A percentile compares a stretch with the other conserved stretches of the same genome.
Conservation (phyloP, 805 yeast genomes). For the Sugiyamaella americana region DNA sequence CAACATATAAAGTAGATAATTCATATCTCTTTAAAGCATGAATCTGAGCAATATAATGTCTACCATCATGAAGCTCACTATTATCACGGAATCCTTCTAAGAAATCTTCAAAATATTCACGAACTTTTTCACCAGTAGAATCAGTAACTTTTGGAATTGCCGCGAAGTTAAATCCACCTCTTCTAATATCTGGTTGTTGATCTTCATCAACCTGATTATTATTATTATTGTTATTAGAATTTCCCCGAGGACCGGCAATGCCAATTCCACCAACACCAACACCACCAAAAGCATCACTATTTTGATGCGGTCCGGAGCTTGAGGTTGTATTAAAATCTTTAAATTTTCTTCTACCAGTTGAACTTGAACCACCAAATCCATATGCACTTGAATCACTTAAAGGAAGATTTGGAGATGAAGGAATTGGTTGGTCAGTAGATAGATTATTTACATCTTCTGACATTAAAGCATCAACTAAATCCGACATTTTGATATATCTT, state of each 20-base stretch:
- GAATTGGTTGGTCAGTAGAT: conserved; percentile 1
- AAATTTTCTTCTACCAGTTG: background rate
- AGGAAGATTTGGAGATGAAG: conserved; percentile 11
- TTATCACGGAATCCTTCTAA: conserved; percentile 53
- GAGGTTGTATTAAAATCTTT: background rate
- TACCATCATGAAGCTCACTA: conserved; percentile 38
- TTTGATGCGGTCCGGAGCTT: background rate
- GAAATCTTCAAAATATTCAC: conserved; percentile 84
- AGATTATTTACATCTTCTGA: conserved; percentile 4
- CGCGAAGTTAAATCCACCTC: conserved; percentile 7
- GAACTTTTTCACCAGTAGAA: conserved; percentile 87
- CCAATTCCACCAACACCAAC: background rate
- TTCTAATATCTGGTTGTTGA: conserved; percentile 9
- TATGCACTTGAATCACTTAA: background rate
- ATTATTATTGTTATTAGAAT: background rate
- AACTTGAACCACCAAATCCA: conserved; percentile 1
- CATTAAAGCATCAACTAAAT: conserved; percentile 12
- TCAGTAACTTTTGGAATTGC: conserved; percentile 84
- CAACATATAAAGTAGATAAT: conserved; percentile 71
- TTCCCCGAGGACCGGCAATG: background rate
- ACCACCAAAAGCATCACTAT: background rate
- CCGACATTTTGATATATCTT: conserved; percentile 6
- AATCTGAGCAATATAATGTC: conserved; percentile 69
- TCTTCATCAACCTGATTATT: conserved; percentile 8
- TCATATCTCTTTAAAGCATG: conserved; percentile 75